Evolutionary conservation across 2,329 filamentous ascomycete genomes (phyloP), one percentile per base, ranked within the genome.

Genomic region (Periconia digitata): DNA sequence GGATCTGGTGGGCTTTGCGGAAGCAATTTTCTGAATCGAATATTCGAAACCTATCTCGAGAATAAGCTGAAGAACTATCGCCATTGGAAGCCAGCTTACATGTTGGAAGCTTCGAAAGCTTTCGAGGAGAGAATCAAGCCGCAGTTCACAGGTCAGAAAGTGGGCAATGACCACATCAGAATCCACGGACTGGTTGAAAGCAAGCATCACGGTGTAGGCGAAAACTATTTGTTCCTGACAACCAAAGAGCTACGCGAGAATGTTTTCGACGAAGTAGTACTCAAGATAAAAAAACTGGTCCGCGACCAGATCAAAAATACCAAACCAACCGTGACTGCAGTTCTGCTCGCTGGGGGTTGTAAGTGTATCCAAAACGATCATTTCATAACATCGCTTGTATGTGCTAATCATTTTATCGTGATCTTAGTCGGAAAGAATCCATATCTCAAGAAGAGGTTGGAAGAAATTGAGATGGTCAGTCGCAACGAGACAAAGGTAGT

Each of bases 331-430:
- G 44, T 37, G 18, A 47, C 23, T 24, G 37, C 44, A 6, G 44
- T 47, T 34, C 18, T 47, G 29, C 44, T 47, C 20, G 44, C 39
- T 10, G 38, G 44, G 23, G 44, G 44, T 8, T 47, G 27, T 32
- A 32, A 32, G 27, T 32, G n/a, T 12, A 32, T 32, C 27, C n/a
- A 5, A 15, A 32, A 10, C n/a, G 10, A 32, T 32, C 8, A 3
- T 32, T 15, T 32, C n/a, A 10, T 32, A 15, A 15, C 6, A 32
- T 15, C n/a, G 27, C 12, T 4, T 13, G 8, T 4, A 3, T 13
- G 12, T 15, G n/a, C 27, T 32, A 32, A 32, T 12, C 27, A n/a
- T n/a, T 32, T 32, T 3, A 15, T 3, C n/a, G 4, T 32, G 27
- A 10, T 3, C 3, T 32, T 32, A 32, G 27, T 47, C 15, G 44